A percentile compares a stretch with the other conserved stretches of the same genome.
Evolutionary conservation across 305 asterid genomes (phyloP).

Genomic region (Petunia hybrid): DNA sequence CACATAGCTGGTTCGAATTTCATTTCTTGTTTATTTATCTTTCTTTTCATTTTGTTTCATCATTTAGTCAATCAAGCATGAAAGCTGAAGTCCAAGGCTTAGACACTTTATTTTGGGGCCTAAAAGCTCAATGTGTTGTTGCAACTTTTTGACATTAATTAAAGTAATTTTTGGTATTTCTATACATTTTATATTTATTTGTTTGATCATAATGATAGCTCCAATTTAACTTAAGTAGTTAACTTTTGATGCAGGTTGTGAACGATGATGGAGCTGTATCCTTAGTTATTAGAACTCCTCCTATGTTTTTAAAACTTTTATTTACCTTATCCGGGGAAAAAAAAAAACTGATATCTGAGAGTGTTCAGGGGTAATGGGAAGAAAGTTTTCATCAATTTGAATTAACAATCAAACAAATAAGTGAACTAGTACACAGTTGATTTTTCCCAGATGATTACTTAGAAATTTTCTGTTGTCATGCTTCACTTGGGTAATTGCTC

Average conservation of each 20-base stretch:
- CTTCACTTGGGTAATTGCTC: background rate
- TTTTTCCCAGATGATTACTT: background rate
- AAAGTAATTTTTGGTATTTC: background rate
- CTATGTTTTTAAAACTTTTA: background rate
- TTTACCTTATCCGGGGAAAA: too few relatives aligned
- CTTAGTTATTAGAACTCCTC: conserved; percentile 40
- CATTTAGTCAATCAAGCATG: background rate
- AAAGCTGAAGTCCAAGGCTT: background rate
- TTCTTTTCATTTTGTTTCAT: background rate
- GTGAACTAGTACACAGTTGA: background rate
- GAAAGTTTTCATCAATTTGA: background rate
- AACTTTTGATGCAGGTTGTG: conserved; percentile 63
- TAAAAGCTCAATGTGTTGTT: conserved; percentile 3
- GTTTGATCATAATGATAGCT: conserved; percentile 25
- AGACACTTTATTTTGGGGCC: conserved; percentile 15
- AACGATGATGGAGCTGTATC: conserved; percentile 97
- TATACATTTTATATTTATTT: background rate
- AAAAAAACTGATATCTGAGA: background rate
- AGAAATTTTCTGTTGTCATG: background rate
- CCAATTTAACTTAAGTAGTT: conserved; percentile 31
- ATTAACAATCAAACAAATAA: background rate
- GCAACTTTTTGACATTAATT: background rate
- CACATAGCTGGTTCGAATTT: background rate
- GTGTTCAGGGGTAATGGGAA: background rate
- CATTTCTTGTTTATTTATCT: background rate